These are phyloP conservation scores for Craspedostauros australis DNA, from an alignment of 108 stramenopile species.

Conservation along the genomic window DNA sequence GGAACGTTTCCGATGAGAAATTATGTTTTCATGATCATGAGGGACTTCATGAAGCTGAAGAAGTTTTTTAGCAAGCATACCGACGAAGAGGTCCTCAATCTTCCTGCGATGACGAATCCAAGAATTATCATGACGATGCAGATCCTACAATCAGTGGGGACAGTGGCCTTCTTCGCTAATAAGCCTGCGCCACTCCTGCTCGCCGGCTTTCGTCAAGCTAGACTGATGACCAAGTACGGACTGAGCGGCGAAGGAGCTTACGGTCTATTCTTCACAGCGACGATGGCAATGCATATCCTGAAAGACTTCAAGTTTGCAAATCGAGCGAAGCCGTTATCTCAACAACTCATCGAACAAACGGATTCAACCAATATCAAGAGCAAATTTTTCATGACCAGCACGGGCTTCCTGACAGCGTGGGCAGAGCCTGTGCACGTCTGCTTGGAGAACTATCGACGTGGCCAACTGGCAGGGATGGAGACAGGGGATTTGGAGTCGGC, in stretches of 20 bases:
- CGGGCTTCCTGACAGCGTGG: no score
- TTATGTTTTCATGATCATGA: constrained; percentile 12
- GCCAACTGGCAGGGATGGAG: no score
- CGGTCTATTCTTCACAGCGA: no score
- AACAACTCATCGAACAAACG: no score
- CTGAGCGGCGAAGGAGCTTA: constrained; percentile 12
- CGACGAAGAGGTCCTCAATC: constrained; percentile 15
- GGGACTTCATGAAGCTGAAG: constrained; percentile 3
- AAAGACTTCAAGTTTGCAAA: no score
- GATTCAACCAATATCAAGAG: no score
- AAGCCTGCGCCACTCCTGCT: constrained; percentile 8
- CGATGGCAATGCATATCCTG: no score
- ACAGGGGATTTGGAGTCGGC: no score
- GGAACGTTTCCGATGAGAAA: constrained; percentile 7
- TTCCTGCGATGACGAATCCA: constrained; percentile 8
- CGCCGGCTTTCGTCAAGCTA: constrained; percentile 5
- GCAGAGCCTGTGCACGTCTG: no score
- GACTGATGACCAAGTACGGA: constrained; percentile 18
- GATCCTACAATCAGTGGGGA: constrained; percentile 10
- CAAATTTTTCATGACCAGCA: no score
- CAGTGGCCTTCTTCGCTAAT: constrained; percentile 7
- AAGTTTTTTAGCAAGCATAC: constrained; percentile 4
- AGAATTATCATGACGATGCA: constrained; percentile 9
- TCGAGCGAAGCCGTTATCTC: no score
- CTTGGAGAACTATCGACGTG: no score